Base-by-base conservation (phyloP, 2,329 filamentous ascomycete genomes). In the Pseudopyricularia javanii region DNA sequence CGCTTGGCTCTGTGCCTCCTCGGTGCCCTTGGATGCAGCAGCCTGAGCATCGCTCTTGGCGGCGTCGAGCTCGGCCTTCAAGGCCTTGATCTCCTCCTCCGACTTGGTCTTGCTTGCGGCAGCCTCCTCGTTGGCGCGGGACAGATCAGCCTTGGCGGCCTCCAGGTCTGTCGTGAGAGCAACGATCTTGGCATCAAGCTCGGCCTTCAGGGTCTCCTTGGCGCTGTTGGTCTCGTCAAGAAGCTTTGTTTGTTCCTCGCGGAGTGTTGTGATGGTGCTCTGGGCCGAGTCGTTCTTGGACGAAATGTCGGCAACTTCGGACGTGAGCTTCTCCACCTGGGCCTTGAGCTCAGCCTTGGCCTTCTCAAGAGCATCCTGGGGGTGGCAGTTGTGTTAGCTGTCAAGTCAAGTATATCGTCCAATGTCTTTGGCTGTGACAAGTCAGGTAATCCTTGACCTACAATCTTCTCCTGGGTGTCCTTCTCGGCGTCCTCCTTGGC, bases 221-320 rank as follows among this genome's bases (percentile, higher is more conserved):
- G 52, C 33, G 11, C 15, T 33, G 48, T 45, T 54, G 20, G 37
- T 22, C 33, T 54, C 52, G 17, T 50, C 35, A 28, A 49, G 30
- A 17, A 47, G 17, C 52, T 54, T 54, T 35, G 47, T 45, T 17
- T 50, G 47, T 37, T 54, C 52, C 17, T 49, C 34, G 11, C 52
- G 47, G 48, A 54, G 52, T 22, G 52, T 37, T 8, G 52, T 28
- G 52, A 53, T 53, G 47, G 52, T 53, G 52, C n/a, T 50, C 47
- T 53, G 22, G 20, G 52, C 52, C 9, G 52, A 26, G 28, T 54
- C 35, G 52, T 54, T 48, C 47, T 54, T 50, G 33, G 47, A 43
- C 12, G 47, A 37, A 7, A 22, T 47, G n/a, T 49, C 52, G 35
- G 52, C 47, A 24, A 54, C 33, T 3, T 50, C 47, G 37, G 52